Conservation (phyloP, 2,329 filamentous ascomycete species). For the Aspergillus ustus region DNA sequence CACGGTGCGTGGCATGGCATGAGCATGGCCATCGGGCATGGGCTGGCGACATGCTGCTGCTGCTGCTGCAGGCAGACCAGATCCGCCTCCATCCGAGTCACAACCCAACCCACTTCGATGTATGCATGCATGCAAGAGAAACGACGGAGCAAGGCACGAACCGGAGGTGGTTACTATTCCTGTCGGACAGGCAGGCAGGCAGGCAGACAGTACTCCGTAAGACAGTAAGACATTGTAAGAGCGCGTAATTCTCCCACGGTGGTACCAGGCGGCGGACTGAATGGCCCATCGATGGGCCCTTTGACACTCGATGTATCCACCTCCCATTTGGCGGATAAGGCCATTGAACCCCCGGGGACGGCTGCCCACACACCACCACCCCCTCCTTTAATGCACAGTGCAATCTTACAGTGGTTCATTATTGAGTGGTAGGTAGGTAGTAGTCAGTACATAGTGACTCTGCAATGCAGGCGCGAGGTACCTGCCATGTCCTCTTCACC, state of each 20-base stretch:
- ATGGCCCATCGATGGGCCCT: background rate
- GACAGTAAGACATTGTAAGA: background rate
- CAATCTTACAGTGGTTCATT: background rate
- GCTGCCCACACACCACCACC: too few relatives aligned
- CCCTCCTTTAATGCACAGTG: background rate
- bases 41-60: background rate
- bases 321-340: background rate
- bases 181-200: too few relatives aligned
- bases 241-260: background rate
- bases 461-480: background rate
- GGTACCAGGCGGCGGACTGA: background rate
- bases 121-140: background rate
- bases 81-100: background rate
- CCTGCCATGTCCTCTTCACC: constrained; percentile 5
- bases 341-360: background rate
- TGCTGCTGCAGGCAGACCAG: too few relatives aligned
- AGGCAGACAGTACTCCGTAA: too few relatives aligned
- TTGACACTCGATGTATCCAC: background rate
- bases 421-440: background rate
- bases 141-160: background rate
- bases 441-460: background rate
- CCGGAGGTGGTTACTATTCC: background rate
- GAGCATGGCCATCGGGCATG: background rate
- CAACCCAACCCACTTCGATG: too few relatives aligned
- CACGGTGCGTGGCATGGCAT: too few relatives aligned